Evolutionary conservation across 2,329 filamentous ascomycete genomes (phyloP), one percentile per base, ranked within the genome.

Genomic region (Beauveria sp.): DNA sequence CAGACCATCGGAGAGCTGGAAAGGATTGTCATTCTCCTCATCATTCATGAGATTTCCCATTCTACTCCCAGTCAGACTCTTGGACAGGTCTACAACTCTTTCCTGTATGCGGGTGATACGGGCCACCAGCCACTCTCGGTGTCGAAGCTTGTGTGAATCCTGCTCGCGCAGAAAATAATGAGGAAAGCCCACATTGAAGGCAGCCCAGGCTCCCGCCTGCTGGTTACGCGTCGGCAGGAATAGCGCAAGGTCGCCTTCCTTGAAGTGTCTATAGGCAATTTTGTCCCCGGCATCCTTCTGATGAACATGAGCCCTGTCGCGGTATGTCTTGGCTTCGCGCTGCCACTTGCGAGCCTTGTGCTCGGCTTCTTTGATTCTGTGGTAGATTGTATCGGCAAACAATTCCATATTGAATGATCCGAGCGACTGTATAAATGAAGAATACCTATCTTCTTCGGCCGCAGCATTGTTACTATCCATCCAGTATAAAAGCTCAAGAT

Each of bases 141-240:
- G 87, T 34, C 88, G 85, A 6, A 99, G 79, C 63, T 91, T 88
- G 74, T 99, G 96, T 1, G 82, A 83, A 67, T 97, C 93, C 71
- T 96, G 90, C 73, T 99, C 94, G 41, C 92, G 89, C 3, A 99
- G 81, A 77, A 99, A 99, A 76, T 94, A 97, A 72, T 99, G 94
- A 9, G 94, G 94, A 63, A 93, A 96, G 1, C 92, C 93, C 37
- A 99, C 90, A 69, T 99, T 99, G 81, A 99, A 99, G 0, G 94
- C 94, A 5, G 94, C 94, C 94, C 94, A 99, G 0, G 94, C 93
- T 18, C 93, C 89, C 5, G 92, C 94, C 43, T 90, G 90, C 74
- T 97, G 92, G 71, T 97, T 97, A 41, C 93, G 84, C 0, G 94
- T 99, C 0, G 94, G 94, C 46, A 99, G 77, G 77, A 99, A 99